Conservation (phyloP, 2,329 filamentous ascomycete genomes). For the Trichoderma lentiforme region DNA sequence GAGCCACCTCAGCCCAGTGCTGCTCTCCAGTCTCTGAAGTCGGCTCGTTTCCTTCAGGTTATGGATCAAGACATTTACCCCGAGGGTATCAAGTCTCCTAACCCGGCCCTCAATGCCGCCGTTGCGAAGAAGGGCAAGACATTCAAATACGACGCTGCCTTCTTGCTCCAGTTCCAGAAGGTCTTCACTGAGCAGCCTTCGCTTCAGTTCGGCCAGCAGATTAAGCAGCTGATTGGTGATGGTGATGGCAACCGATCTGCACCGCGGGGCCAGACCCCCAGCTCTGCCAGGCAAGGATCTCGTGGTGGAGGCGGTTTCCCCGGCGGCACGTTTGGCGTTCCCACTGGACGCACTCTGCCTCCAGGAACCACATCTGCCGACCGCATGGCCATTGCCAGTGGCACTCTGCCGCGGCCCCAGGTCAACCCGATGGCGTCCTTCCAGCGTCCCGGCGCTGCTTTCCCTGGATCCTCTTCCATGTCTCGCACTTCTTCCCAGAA, state of each 20-base stretch:
- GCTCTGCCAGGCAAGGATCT: constrained; percentile 49
- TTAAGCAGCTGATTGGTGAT: constrained; percentile 84
- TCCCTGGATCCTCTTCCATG: constrained; percentile 62
- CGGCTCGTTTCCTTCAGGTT: constrained; percentile 80
- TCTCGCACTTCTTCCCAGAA: constrained; percentile 61
- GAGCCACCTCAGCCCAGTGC: constrained; percentile 92
- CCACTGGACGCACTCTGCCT: constrained; percentile 57
- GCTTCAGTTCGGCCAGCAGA: constrained; percentile 84
- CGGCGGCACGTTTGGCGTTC: constrained; percentile 69
- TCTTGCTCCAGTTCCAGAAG: constrained; percentile 92
- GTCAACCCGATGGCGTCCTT: constrained; percentile 43
- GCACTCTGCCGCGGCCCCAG: constrained; percentile 44
- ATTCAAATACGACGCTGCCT: constrained; percentile 93
- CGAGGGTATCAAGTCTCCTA: constrained; percentile 78
- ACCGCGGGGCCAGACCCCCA: constrained; percentile 55
- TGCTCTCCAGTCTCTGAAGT: constrained; percentile 88
- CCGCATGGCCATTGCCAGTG: constrained; percentile 65
- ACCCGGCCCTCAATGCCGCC: constrained; percentile 81
- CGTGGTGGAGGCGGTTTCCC: constrained; percentile 50
- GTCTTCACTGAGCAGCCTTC: constrained; percentile 97
- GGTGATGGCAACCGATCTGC: constrained; percentile 61
- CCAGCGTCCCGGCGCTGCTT: constrained; percentile 51
- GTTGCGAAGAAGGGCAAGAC: constrained; percentile 75
- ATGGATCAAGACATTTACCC: constrained; percentile 80
- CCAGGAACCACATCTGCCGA: constrained; percentile 74